These are phyloP conservation scores for Stereum hirsutum DNA, from an alignment of 1,284 basidiomycete genomes.

Conservation along the genomic window DNA sequence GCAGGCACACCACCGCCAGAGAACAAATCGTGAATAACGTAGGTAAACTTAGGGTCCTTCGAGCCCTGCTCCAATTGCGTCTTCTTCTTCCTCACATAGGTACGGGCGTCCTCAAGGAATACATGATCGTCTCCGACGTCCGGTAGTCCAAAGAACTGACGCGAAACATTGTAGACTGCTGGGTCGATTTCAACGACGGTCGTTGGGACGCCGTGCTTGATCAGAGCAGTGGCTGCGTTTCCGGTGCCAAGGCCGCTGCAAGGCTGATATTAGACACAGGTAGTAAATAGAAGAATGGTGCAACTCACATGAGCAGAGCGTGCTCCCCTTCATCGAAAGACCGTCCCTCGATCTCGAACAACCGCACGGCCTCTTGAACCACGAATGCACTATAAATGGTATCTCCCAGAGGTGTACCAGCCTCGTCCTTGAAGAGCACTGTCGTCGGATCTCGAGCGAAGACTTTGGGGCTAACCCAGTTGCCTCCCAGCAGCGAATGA, in stretches of 20 bases:
- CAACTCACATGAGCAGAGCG: conserved; percentile 64
- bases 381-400: conserved; percentile 82
- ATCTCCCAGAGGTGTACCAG: conserved; percentile 50
- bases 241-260: conserved; percentile 80
- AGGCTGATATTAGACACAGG: conserved; percentile 3
- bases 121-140: conserved; percentile 46
- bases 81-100: conserved; percentile 43
- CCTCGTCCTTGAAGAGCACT: conserved; percentile 37
- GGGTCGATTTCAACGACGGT: conserved; percentile 84
- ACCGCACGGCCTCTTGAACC: conserved; percentile 73
- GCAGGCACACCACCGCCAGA: conserved; percentile 81
- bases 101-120: conserved; percentile 69
- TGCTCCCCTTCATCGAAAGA: conserved; percentile 30
- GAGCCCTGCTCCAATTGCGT: conserved; percentile 20
- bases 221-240: conserved; percentile 67
- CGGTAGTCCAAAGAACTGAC: conserved; percentile 69
- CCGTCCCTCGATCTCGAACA: conserved; percentile 42
- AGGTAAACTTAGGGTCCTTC: conserved; percentile 44
- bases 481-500: conserved; percentile 83
- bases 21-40: conserved; percentile 87
- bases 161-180: conserved; percentile 77
- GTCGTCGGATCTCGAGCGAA: conserved; percentile 29
- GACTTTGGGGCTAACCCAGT: conserved; percentile 63
- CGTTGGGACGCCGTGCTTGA: conserved; percentile 55
- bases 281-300: neutral